phyloP scores from a whole-genome alignment of 2,329 filamentous ascomycete genomes.

The Cadophora sp. region DNA sequence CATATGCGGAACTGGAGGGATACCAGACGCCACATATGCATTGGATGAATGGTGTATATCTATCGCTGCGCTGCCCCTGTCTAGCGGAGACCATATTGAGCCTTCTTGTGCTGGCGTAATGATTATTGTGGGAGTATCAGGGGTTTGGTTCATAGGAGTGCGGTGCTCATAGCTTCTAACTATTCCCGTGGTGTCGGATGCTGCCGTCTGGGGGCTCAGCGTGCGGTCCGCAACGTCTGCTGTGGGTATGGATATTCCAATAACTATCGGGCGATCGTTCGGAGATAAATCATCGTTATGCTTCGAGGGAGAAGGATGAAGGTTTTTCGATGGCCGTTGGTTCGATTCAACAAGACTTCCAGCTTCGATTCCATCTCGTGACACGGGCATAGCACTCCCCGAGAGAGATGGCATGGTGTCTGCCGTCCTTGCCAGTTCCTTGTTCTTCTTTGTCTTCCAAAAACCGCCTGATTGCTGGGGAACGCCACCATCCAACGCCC shows the following conservation, averaged over 20 bases:
- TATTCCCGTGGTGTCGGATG: constrained; percentile 39
- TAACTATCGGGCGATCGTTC: constrained; percentile 73
- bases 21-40: constrained; percentile 40
- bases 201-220: constrained; percentile 57
- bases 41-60: neutral
- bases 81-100: constrained; percentile 43
- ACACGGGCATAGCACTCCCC: neutral
- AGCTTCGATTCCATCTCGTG: neutral
- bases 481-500: constrained; percentile 57
- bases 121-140: constrained; percentile 56
- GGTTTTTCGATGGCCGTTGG: constrained; percentile 2
- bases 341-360: neutral
- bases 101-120: constrained; percentile 58
- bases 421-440: constrained; percentile 24
- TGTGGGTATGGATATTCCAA: constrained; percentile 71
- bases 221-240: constrained; percentile 54
- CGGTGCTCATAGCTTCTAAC: constrained; percentile 36
- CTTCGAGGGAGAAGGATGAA: constrained; percentile 27
- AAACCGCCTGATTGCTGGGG: constrained; percentile 35
- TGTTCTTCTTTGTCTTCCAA: constrained; percentile 43
- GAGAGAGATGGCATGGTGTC: constrained; percentile 23
- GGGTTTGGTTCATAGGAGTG: constrained; percentile 32
- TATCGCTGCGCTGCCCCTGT: neutral
- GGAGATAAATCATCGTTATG: constrained; percentile 63
- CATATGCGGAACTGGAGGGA: constrained; percentile 67